These are phyloP conservation scores for Globisporangium lucens DNA, from an alignment of 352 stramenopile genomes.

Conservation along the genomic window DNA sequence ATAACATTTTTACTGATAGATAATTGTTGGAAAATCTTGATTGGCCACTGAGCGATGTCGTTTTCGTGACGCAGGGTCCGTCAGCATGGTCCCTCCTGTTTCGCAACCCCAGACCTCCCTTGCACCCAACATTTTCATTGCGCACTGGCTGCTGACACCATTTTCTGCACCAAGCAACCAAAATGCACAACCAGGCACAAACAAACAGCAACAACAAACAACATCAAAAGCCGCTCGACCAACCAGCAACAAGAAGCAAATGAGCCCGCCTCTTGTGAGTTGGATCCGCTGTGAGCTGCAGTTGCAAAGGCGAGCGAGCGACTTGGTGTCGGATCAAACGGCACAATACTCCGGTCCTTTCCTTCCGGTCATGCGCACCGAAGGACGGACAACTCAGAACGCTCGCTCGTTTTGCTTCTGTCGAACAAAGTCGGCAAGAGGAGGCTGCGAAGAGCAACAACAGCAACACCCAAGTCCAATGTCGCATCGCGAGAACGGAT, in stretches of 20 bases:
- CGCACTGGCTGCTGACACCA: background rate
- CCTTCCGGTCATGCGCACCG: background rate
- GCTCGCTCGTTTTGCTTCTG: background rate
- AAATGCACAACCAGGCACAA: background rate
- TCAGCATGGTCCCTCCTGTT: slow-evolving; percentile 6
- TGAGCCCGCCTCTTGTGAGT: background rate
- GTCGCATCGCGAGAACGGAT: background rate
- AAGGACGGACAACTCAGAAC: background rate
- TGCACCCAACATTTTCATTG: background rate
- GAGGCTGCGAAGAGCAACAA: background rate
- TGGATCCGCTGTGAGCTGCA: background rate
- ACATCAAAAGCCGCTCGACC: background rate
- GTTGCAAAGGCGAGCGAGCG: background rate
- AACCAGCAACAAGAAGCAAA: background rate
- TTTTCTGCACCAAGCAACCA: background rate
- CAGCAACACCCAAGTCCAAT: background rate
- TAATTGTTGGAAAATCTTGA: background rate
- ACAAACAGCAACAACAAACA: background rate
- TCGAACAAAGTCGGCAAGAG: background rate
- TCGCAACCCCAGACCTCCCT: background rate
- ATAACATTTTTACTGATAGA: background rate
- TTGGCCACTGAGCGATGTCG: background rate
- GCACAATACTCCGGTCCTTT: background rate
- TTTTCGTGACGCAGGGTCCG: slow-evolving; percentile 3
- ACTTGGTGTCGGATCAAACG: background rate